Evolutionary conservation across 345 rosid genomes (phyloP).

Genomic region (Populus nigra): DNA sequence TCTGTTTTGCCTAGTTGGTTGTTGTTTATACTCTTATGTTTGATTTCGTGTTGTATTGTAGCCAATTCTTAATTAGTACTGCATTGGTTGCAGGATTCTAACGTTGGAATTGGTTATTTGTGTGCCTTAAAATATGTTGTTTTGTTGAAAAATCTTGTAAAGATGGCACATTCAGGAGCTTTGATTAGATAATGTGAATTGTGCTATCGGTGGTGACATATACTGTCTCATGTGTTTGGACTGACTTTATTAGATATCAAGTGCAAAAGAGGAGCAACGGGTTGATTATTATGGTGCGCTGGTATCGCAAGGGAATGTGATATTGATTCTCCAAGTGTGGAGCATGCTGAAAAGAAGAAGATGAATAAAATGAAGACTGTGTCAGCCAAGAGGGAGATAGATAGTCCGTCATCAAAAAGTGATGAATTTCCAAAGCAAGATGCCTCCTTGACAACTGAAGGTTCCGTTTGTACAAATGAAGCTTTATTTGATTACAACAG

Average conservation of each 20-base stretch:
- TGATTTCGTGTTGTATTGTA: neutral
- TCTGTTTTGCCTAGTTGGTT: neutral
- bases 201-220: slow-evolving; percentile 1
- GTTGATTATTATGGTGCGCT: no score
- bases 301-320: slow-evolving; percentile 6
- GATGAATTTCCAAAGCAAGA: neutral
- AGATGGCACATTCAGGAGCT: neutral
- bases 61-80: neutral
- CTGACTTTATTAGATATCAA: neutral
- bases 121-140: neutral
- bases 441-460: neutral
- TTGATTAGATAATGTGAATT: neutral
- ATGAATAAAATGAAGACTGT: neutral
- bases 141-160: neutral
- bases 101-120: neutral
- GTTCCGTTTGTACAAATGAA: neutral
- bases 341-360: neutral
- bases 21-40: neutral
- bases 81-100: neutral
- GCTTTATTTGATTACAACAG: neutral
- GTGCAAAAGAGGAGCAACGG: neutral
- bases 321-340: neutral
- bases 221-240: neutral
- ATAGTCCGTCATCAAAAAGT: neutral
- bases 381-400: neutral